These are phyloP conservation scores for Dryas octopetala DNA, from an alignment of 306 rosid genomes.

Conservation along the genomic window DNA sequence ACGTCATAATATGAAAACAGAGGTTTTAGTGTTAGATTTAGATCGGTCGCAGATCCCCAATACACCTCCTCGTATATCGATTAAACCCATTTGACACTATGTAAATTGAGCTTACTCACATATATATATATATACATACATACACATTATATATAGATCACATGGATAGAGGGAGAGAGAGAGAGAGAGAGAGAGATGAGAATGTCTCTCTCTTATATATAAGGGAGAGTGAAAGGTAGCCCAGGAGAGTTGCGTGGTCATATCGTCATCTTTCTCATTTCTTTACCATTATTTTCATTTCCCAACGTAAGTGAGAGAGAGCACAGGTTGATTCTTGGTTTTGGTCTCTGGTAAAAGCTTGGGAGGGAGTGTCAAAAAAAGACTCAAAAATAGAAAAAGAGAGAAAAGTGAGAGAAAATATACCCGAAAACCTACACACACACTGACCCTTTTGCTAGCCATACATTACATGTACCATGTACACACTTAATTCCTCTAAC, in stretches of 20 bases:
- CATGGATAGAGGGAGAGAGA: neutral
- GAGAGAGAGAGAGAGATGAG: neutral
- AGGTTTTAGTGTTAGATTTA: conserved; percentile 15
- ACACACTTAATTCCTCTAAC: no score
- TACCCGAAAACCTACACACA: conserved; percentile 1
- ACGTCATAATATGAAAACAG: conserved; percentile 12
- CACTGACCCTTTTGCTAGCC: neutral
- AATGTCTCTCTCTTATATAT: neutral
- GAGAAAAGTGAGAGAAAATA: neutral
- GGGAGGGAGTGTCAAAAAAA: conserved; percentile 69
- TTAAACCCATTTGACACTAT: neutral
- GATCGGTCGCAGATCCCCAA: conserved; percentile 31
- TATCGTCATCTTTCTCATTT: conserved; percentile 42
- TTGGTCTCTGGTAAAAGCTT: conserved; percentile 50
- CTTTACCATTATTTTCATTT: conserved; percentile 41
- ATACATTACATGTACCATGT: no score
- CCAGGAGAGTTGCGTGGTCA: conserved; percentile 24
- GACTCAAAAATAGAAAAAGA: neutral
- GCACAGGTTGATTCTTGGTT: conserved; percentile 34
- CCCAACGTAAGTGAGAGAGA: conserved; percentile 41
- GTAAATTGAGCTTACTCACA: neutral
- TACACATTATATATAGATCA: no score
- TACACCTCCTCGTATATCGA: conserved; percentile 24
- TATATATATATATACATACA: no score
- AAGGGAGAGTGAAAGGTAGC: neutral